Base-by-base conservation (phyloP, 345 rosid genomes). In the Syzygium grande region DNA sequence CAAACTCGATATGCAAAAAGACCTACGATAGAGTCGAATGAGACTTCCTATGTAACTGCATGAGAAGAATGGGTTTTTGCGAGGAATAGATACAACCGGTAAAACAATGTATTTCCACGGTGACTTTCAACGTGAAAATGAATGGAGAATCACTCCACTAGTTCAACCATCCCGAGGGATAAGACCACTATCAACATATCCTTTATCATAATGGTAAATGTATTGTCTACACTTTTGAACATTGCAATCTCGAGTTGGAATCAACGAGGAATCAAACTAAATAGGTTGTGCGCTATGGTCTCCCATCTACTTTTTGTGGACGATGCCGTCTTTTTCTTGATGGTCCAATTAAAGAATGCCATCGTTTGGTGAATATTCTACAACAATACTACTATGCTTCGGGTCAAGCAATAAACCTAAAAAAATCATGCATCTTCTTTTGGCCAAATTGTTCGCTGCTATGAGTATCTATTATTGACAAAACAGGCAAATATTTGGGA, bases 161-260 rank as follows among this genome's bases (percentile, higher is more conserved):
- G 6, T 58, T 58, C 1, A 10, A 0, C 25, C 63, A 23, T 58
- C 0, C 1, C 6, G 1, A 25, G 6, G 14, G 14, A 58, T 25
- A 58, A 58, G n/a, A 58, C 63, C 12, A 25, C 63, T 58, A 58
- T 58, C 63, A 58, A 1, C 14, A 5, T 58, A 58, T 25, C 14
- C 25, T 58, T 58, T 58, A 11, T 58, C n/a, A 58, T 27, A 23
- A 58, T 58, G 14, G 6, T 23, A 58, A 58, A 58, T 58, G 14
- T 58, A 58, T 25, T 58, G 25, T 25, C n/a, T 58, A 4, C 25
- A 13, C 63, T 58, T 25, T 2, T 58, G 25, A 58, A 58, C 25
- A 23, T 11, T 11, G 63, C 14, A 25, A 0, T 25, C 63, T 25
- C 0, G 0, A 58, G 25, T 25, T 2, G 29, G 14, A 23, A 22